Evolutionary conservation across 169 alveolate genomes (phyloP), one percentile per base, ranked within the genome.

Genomic region (Cystoisospora suis): DNA sequence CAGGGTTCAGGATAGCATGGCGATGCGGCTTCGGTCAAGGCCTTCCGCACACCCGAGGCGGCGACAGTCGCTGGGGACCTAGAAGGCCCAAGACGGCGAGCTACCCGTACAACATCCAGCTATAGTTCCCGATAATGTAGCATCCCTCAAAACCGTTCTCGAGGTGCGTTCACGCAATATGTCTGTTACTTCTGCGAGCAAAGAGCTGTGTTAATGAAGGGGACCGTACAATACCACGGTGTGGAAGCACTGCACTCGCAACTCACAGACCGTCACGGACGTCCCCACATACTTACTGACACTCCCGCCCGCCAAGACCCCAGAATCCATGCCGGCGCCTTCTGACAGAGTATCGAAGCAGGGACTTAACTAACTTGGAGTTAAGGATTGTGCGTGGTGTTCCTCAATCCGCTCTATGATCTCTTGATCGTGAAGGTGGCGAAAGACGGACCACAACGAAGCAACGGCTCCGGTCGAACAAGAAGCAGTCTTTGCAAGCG

Each of bases 401-500:
- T 86, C 58, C 91, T 77, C 5, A 91, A 91, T 46, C 9, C 91
- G 85, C 29, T 72, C 81, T 56, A 91, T 94, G 58, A 94, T 90
- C 36, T 91, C 85, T n/a, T 90, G 91, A 69, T 89, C 89, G 32
- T 91, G 80, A 59, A 94, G 88, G 38, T 91, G 87, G 27, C 95
- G 96, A 75, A 79, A 88, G 23, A 91, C 72, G 40, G 95, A 91
- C 91, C 95, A 92, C 44, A 94, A 58, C 34, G 93, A 89, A 3
- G 94, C 96, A 9, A 93, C 94, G 56, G 94, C 88, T 69, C 96
- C 96, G 27, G 95, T 89, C n/a, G n/a, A n/a, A n/a, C n/a, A n/a
- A n/a, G n/a, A n/a, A n/a, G n/a, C n/a, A n/a, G n/a, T n/a, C n/a
- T n/a, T n/a, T n/a, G n/a, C n/a, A n/a, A n/a, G n/a, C n/a, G n/a